phyloP scores from a whole-genome alignment of 2,329 filamentous ascomycete genomes.

The Aspergillaceae sp. region DNA sequence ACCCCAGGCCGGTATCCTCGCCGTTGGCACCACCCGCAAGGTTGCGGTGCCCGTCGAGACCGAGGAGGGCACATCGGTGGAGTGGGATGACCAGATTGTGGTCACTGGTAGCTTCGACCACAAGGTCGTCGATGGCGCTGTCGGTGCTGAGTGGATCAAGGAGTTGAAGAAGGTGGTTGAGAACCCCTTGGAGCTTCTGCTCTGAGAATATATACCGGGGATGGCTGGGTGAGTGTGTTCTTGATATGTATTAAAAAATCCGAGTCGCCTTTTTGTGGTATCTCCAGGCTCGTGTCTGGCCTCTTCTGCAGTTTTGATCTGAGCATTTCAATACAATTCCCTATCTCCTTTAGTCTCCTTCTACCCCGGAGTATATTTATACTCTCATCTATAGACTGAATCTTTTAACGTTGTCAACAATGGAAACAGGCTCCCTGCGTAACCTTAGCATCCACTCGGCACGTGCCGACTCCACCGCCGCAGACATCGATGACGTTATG shows the following conservation, averaged over 20 bases:
- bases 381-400: not conserved
- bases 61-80: constrained; percentile 71
- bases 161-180: constrained; percentile 97
- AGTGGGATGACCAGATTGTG: constrained; percentile 95
- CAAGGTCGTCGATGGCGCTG: constrained; percentile 94
- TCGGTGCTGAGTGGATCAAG: constrained; percentile 92
- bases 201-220: constrained; percentile 29
- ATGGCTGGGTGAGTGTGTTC: constrained; percentile 1
- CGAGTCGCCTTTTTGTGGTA: constrained; percentile 10
- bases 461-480: constrained; percentile 9
- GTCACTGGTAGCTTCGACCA: constrained; percentile 97
- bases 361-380: not conserved
- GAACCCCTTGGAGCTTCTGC: constrained; percentile 89
- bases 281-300: constrained; percentile 16
- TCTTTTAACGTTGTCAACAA: not conserved
- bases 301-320: constrained; percentile 19
- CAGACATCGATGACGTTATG: constrained; percentile 26
- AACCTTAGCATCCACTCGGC: constrained; percentile 7
- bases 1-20: constrained; percentile 89
- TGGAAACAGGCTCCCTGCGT: not conserved
- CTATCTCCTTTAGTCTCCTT: constrained; percentile 13
- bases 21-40: constrained; percentile 91
- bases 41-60: constrained; percentile 79
- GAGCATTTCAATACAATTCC: constrained; percentile 21
- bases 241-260: constrained; percentile 34